phyloP scores from a whole-genome alignment of 148 eudicot species.

The Chenopodium suecicum region DNA sequence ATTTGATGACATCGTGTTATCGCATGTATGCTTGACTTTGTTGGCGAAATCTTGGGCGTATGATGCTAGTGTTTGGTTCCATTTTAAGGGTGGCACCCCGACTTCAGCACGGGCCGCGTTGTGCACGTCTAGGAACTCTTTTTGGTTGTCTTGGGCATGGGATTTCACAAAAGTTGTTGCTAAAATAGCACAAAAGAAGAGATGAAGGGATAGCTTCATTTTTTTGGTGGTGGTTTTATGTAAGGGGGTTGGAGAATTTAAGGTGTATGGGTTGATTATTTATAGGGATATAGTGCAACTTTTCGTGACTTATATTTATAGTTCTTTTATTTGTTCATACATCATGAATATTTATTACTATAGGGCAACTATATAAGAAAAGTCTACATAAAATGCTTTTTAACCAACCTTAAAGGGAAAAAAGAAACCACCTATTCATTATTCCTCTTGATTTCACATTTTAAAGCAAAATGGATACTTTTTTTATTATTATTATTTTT shows the following conservation, averaged over 20 bases:
- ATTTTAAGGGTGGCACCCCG: conserved; percentile 27
- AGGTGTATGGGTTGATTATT: not conserved
- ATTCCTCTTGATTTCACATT: not conserved
- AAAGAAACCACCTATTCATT: too few relatives aligned
- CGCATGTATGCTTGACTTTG: conserved; percentile 16
- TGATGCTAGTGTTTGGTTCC: conserved; percentile 29
- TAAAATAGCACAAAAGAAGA: conserved; percentile 16
- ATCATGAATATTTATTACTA: too few relatives aligned
- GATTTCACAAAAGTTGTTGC: not conserved
- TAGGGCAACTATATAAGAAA: not conserved
- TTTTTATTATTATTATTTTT: too few relatives aligned
- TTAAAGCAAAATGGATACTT: not conserved
- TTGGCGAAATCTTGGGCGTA: conserved; percentile 21
- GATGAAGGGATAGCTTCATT: conserved; percentile 8
- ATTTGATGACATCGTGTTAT: conserved; percentile 13
- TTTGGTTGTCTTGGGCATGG: conserved; percentile 24
- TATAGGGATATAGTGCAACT: not conserved
- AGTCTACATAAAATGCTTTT: not conserved
- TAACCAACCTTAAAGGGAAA: not conserved
- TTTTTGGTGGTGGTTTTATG: not conserved
- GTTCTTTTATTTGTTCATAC: not conserved
- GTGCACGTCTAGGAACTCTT: conserved; percentile 31
- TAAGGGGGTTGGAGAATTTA: not conserved
- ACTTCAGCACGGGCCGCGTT: conserved; percentile 28
- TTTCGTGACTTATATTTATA: not conserved